phyloP scores from a whole-genome alignment of 192 early-diverging fungal genomes.

The Coemansia sp. region DNA sequence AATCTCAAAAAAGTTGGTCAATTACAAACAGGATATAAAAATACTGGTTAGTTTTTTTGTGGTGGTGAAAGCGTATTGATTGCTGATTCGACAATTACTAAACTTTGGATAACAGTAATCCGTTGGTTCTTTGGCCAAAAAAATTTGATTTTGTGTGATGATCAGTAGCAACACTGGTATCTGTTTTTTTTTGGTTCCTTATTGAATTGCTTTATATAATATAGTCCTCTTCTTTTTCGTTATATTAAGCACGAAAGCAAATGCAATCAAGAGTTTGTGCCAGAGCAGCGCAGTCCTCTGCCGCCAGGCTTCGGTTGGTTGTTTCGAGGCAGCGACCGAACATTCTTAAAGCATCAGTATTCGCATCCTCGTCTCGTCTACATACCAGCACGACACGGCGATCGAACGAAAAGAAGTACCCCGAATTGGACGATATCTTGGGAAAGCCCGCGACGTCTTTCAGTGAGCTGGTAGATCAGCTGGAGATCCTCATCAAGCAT shows the following conservation, averaged over 20 bases:
- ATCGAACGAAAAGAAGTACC: constrained; percentile 17
- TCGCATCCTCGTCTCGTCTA: neutral
- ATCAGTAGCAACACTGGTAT: neutral
- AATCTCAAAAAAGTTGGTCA: neutral
- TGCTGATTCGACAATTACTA: too few species aligned
- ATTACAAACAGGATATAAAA: too few species aligned
- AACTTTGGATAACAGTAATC: too few species aligned
- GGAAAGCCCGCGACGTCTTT: constrained; percentile 36
- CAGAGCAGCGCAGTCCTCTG: constrained; percentile 8
- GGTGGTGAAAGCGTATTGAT: too few species aligned
- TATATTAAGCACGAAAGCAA: neutral
- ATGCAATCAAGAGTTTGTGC: constrained; percentile 43
- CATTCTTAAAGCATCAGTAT: neutral
- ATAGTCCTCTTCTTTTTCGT: neutral
- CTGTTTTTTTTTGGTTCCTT: neutral
- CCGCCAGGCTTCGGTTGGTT: neutral
- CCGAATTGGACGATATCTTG: constrained; percentile 33
- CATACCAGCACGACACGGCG: neutral
- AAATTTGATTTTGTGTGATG: neutral
- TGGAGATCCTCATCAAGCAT: constrained; percentile 46
- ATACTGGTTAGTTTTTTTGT: too few species aligned
- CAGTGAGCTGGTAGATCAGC: constrained; percentile 36
- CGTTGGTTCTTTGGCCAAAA: neutral
- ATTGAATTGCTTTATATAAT: neutral
- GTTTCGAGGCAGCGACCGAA: neutral